phyloP scores from a whole-genome alignment of 306 rosid genomes.

The Prinsepia uniflora region DNA sequence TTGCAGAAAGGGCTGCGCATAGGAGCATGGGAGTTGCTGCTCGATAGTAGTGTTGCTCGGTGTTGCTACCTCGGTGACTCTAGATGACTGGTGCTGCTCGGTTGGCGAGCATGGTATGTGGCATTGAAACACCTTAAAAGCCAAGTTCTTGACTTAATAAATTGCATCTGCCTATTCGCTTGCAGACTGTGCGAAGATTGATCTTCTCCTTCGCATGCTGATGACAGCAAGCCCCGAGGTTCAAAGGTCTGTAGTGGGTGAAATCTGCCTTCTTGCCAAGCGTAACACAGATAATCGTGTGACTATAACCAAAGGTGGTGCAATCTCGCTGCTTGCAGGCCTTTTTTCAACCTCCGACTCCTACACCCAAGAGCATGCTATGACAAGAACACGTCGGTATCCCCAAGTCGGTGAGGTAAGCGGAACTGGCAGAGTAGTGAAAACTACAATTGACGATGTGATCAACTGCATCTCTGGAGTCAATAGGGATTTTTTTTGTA shows the following conservation, averaged over 20 bases:
- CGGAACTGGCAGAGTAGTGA: too few relatives aligned
- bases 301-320: conserved; percentile 97
- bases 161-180: conserved; percentile 66
- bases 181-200: conserved; percentile 73
- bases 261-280: conserved; percentile 96
- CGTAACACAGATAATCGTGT: conserved; percentile 96
- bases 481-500: too few relatives aligned
- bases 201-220: conserved; percentile 61
- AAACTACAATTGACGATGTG: too few relatives aligned
- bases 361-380: conserved; percentile 95
- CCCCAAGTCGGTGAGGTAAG: too few relatives aligned
- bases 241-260: conserved; percentile 83
- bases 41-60: too few relatives aligned
- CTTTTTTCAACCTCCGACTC: conserved; percentile 78
- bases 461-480: too few relatives aligned
- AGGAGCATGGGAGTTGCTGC: too few relatives aligned
- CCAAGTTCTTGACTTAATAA: conserved; percentile 57
- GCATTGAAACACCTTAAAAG: conserved; percentile 86
- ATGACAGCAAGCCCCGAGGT: conserved; percentile 64
- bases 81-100: too few relatives aligned
- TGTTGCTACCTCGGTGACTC: too few relatives aligned
- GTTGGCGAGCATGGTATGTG: too few relatives aligned
- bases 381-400: too few relatives aligned
- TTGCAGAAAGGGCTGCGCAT: too few relatives aligned
- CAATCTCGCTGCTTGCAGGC: conserved; percentile 77